These are phyloP conservation scores for Gnomoniopsis smithogilvyi DNA, from an alignment of 2,329 filamentous ascomycete genomes.

Conservation along the genomic window DNA sequence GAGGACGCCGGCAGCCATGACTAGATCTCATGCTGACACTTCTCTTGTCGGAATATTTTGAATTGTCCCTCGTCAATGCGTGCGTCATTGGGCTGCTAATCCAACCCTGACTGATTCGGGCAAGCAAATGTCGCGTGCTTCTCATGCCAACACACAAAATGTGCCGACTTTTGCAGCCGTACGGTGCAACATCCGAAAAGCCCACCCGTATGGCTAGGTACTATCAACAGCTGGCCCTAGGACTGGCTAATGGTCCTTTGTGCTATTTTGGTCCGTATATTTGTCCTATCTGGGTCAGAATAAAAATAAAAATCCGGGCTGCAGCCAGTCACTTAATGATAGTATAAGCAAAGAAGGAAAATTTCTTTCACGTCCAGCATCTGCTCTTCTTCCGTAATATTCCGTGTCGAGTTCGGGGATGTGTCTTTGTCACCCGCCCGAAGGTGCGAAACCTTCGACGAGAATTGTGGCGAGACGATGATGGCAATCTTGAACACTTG, in stretches of 20 bases:
- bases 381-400: no score
- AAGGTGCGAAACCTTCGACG: background rate
- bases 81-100: background rate
- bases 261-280: no score
- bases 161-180: background rate
- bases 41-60: background rate
- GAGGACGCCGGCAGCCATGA: background rate
- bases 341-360: no score
- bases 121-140: background rate
- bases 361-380: no score
- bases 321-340: no score
- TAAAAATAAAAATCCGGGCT: no score
- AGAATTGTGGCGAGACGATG: background rate
- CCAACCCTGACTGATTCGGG: background rate
- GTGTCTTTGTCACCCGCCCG: no score
- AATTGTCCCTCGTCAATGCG: background rate
- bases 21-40: background rate
- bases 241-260: no score
- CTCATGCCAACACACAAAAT: background rate
- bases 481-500: background rate
- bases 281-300: no score
- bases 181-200: background rate
- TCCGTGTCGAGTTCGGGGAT: no score
- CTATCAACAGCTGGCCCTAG: no score
- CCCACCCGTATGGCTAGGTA: no score